Evolutionary conservation across 306 rosid species (phyloP).

Genomic region (Alnus rubra): DNA sequence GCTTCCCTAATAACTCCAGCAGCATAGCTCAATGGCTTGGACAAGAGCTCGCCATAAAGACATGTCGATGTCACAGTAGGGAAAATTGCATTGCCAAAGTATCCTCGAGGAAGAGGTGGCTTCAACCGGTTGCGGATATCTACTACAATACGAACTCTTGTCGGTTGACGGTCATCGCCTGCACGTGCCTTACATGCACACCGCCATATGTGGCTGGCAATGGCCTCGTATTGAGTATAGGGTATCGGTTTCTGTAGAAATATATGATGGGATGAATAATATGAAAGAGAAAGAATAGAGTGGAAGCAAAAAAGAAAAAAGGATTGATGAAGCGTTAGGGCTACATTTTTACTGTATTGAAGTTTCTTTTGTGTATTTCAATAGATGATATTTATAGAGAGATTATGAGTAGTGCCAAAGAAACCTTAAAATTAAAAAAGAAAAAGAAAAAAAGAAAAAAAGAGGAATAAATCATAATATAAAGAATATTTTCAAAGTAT

Average conservation of each 20-base stretch:
- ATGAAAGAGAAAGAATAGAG: too few relatives aligned
- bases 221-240: constrained; percentile 38
- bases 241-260: background rate
- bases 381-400: too few relatives aligned
- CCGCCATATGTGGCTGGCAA: constrained; percentile 41
- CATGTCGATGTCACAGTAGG: constrained; percentile 24
- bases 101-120: constrained; percentile 28
- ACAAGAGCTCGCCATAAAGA: background rate
- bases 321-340: too few relatives aligned
- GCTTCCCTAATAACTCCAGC: constrained; percentile 23
- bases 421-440: too few relatives aligned
- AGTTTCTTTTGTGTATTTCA: too few relatives aligned
- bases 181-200: constrained; percentile 31
- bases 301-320: too few relatives aligned
- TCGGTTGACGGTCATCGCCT: constrained; percentile 23
- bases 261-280: too few relatives aligned
- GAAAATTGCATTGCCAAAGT: constrained; percentile 33
- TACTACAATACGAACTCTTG: constrained; percentile 32
- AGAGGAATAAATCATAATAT: too few relatives aligned
- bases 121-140: background rate
- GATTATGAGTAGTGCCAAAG: too few relatives aligned
- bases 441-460: too few relatives aligned
- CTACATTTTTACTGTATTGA: too few relatives aligned
- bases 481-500: too few relatives aligned
- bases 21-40: constrained; percentile 16